These are phyloP conservation scores for Suillus ampliporus DNA, from an alignment of 768 basidiomycete genomes.

Conservation along the genomic window DNA sequence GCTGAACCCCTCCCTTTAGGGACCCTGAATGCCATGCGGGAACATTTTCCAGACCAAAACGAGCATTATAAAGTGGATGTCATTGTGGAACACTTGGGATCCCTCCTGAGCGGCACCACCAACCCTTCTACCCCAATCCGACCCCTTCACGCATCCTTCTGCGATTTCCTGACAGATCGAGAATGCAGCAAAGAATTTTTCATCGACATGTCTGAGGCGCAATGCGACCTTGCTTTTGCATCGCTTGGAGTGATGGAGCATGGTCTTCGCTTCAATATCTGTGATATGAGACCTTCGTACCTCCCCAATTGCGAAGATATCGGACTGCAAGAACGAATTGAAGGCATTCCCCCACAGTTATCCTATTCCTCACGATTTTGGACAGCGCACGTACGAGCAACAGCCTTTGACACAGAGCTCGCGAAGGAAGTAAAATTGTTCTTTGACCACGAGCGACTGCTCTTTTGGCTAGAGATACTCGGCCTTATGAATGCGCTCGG, in stretches of 20 bases:
- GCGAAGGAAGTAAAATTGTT: conserved; percentile 6
- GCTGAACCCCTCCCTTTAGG: too few species aligned
- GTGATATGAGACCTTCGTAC: conserved; percentile 36
- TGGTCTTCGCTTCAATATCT: conserved; percentile 42
- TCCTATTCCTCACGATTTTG: conserved; percentile 20
- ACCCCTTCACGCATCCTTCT: conserved; percentile 35
- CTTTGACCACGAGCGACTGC: conserved; percentile 12
- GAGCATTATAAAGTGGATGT: too few species aligned
- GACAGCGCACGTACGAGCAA: conserved; percentile 11
- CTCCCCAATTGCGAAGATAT: conserved; percentile 31
- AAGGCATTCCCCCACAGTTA: conserved; percentile 11
- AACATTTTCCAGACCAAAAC: too few species aligned
- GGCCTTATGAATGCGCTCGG: conserved; percentile 4
- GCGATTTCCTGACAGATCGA: conserved; percentile 29
- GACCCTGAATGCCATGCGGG: too few species aligned
- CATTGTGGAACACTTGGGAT: too few species aligned
- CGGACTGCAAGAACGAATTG: not conserved
- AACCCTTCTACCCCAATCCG: conserved; percentile 15
- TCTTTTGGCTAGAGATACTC: conserved; percentile 15
- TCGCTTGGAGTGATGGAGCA: conserved; percentile 35
- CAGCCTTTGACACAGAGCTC: not conserved
- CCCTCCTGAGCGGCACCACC: too few species aligned
- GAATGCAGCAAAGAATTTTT: conserved; percentile 19
- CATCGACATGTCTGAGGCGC: conserved; percentile 16
- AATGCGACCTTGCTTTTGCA: conserved; percentile 25